Evolutionary conservation across 2,329 filamentous ascomycete species (phyloP).

Genomic region (Phialophora macrospora): DNA sequence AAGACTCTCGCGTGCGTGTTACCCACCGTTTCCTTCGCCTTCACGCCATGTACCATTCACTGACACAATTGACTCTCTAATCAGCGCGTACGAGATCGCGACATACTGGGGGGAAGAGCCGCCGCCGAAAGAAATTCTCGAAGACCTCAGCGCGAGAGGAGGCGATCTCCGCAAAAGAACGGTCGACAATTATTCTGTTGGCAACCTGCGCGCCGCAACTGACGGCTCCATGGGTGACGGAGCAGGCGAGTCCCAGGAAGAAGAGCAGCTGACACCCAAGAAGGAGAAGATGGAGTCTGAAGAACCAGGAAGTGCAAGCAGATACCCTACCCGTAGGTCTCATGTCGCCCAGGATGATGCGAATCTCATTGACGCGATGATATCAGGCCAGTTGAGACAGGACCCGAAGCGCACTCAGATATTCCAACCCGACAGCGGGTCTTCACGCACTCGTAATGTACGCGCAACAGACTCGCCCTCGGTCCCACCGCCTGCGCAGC

Average conservation of each 20-base stretch:
- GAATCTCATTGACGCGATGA: slow-evolving; percentile 19
- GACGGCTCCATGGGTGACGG: slow-evolving; percentile 24
- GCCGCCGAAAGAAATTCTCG: slow-evolving; percentile 84
- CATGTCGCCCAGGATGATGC: neutral
- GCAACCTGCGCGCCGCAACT: slow-evolving; percentile 46
- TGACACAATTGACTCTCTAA: neutral
- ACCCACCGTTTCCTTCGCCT: slow-evolving; percentile 1
- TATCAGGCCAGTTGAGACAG: slow-evolving; percentile 63
- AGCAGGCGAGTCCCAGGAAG: slow-evolving; percentile 49
- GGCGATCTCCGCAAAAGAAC: slow-evolving; percentile 79
- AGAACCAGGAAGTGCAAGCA: slow-evolving; percentile 54
- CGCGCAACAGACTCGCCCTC: slow-evolving; percentile 53
- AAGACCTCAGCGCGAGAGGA: slow-evolving; percentile 78
- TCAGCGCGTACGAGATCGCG: slow-evolving; percentile 77
- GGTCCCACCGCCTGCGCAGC: slow-evolving; percentile 38
- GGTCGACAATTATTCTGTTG: slow-evolving; percentile 70
- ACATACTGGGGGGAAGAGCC: slow-evolving; percentile 78
- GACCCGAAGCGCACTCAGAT: slow-evolving; percentile 83
- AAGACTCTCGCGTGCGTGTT: slow-evolving; percentile 72
- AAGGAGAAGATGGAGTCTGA: slow-evolving; percentile 56
- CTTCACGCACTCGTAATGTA: slow-evolving; percentile 64
- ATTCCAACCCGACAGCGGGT: slow-evolving; percentile 78
- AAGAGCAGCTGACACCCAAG: slow-evolving; percentile 57
- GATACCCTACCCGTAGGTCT: slow-evolving; percentile 37
- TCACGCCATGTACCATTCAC: neutral